Percentiles rank a stretch among this genome's conserved stretches.
phyloP scores from a whole-genome alignment of 2,329 filamentous ascomycete species.

The Botrytis fabae region DNA sequence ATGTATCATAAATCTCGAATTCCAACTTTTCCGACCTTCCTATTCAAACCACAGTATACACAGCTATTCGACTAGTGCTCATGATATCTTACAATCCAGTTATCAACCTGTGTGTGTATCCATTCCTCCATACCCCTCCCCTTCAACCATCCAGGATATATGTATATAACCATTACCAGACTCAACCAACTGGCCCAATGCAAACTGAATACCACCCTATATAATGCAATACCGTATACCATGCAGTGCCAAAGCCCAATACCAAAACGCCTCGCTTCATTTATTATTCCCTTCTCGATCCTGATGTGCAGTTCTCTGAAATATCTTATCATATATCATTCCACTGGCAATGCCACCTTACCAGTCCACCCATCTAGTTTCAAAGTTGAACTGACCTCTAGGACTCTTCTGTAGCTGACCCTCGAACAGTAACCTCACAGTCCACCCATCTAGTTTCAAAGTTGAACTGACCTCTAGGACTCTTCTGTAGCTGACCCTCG shows the following conservation, averaged over 20 bases:
- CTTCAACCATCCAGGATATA: background rate
- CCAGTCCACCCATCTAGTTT: background rate
- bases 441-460: constrained; percentile 16
- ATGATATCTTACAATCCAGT: no score
- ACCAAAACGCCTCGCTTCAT: background rate
- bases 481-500: background rate
- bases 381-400: background rate
- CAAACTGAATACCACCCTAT: background rate
- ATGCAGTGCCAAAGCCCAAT: background rate
- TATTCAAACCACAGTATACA: background rate
- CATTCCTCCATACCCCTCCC: background rate
- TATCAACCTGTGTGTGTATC: background rate
- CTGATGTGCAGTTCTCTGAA: background rate
- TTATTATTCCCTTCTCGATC: background rate
- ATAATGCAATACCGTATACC: background rate
- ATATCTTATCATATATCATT: background rate
- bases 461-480: background rate
- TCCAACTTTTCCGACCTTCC: background rate
- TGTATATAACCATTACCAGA: background rate
- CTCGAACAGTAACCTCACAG: constrained; percentile 16
- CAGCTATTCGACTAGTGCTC: background rate
- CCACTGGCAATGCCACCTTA: background rate
- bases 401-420: background rate
- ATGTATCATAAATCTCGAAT: background rate
- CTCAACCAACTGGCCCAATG: background rate